phyloP scores from a whole-genome alignment of 202 grass and related monocot genomes.

The Carex arenaria region DNA sequence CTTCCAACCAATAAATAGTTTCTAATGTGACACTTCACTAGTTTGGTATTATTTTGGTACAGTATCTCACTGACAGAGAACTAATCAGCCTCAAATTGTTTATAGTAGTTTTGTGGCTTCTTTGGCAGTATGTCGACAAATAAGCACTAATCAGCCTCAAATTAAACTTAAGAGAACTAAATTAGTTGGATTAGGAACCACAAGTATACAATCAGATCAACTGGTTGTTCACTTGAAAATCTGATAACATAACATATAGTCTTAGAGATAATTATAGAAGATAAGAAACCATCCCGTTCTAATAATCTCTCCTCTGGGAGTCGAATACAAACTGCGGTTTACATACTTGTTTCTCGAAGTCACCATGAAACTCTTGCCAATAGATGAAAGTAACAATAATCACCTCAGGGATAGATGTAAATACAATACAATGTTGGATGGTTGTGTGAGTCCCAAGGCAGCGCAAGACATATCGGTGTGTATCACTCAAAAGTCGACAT shows the following conservation, averaged over 20 bases:
- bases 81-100: background rate
- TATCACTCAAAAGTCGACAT: slow-evolving; percentile 80
- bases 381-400: slow-evolving; percentile 19
- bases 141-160: background rate
- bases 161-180: background rate
- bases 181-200: background rate
- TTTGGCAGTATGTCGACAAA: background rate
- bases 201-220: background rate
- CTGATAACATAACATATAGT: background rate
- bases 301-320: background rate
- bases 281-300: background rate
- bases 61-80: background rate
- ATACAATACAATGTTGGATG: slow-evolving; percentile 66
- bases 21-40: background rate
- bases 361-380: background rate
- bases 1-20: background rate
- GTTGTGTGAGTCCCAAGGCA: slow-evolving; percentile 63
- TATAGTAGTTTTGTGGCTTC: background rate
- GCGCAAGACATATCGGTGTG: slow-evolving; percentile 86
- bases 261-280: background rate
- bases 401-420: slow-evolving; percentile 89
- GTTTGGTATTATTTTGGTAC: background rate
- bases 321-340: no score
- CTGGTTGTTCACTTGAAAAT: background rate
- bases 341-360: background rate